Conservation (phyloP, 148 eudicot species). For the Chenopodium album region DNA sequence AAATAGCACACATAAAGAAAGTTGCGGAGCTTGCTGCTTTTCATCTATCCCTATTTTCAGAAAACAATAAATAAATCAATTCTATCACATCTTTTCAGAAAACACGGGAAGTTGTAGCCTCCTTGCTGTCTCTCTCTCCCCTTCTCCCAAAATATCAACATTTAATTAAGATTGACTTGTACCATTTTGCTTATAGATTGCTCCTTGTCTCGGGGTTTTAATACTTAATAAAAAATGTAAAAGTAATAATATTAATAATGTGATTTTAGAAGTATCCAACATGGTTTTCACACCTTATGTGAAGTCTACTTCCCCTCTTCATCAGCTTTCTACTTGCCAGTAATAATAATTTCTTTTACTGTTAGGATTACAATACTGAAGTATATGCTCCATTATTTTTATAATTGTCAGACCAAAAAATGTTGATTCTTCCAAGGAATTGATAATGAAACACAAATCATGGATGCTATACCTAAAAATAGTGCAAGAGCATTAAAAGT, state of each 20-base stretch:
- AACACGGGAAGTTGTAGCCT: neutral
- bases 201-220: neutral
- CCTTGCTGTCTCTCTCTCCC: neutral
- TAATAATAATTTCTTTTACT: neutral
- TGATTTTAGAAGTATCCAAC: neutral
- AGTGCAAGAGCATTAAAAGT: neutral
- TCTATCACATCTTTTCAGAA: neutral
- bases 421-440: neutral
- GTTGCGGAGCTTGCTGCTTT: neutral
- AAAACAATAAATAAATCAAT: no score
- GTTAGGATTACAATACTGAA: neutral
- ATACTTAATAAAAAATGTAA: neutral
- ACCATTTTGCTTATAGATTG: neutral
- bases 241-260: no score
- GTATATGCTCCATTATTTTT: neutral
- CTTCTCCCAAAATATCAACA: neutral
- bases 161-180: neutral
- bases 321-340: neutral
- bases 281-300: neutral
- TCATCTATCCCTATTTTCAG: neutral
- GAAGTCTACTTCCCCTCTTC: neutral
- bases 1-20: neutral
- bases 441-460: neutral
- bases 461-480: neutral
- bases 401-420: neutral